Evolutionary conservation across 805 yeast genomes (phyloP).

Genomic region (Myxozyma geophila): DNA sequence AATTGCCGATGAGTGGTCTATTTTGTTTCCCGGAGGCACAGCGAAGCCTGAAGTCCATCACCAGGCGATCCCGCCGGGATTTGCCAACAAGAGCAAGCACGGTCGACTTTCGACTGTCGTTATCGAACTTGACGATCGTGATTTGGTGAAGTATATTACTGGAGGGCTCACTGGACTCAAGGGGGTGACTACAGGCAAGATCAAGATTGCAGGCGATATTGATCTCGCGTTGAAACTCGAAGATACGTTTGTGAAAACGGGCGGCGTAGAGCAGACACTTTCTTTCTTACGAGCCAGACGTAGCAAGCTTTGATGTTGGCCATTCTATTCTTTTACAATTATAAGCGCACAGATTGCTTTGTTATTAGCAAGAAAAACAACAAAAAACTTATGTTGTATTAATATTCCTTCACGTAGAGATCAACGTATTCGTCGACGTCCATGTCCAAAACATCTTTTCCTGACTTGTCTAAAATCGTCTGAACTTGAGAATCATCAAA

Average conservation of each 20-base stretch:
- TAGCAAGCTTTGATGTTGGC: slow-evolving; percentile 1
- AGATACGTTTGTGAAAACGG: slow-evolving; percentile 24
- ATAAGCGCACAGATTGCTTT: not conserved
- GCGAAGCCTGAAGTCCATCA: slow-evolving; percentile 20
- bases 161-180: slow-evolving; percentile 32
- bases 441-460: slow-evolving; percentile 47
- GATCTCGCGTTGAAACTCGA: slow-evolving; percentile 35
- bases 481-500: slow-evolving; percentile 49
- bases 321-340: not conserved
- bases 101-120: slow-evolving; percentile 25
- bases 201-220: slow-evolving; percentile 32
- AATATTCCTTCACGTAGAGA: slow-evolving; percentile 45
- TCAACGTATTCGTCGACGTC: slow-evolving; percentile 57
- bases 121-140: slow-evolving; percentile 31
- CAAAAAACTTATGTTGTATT: not conserved
- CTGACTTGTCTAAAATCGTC: slow-evolving; percentile 47
- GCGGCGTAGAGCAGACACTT: slow-evolving; percentile 30
- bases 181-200: slow-evolving; percentile 31
- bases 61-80: slow-evolving; percentile 23
- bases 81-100: not conserved
- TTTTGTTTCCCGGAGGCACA: slow-evolving; percentile 20
- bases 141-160: slow-evolving; percentile 25
- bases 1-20: slow-evolving; percentile 30
- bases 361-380: not conserved
- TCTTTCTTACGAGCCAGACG: slow-evolving; percentile 12